Evolutionary conservation across 208 protist species (phyloP).

Genomic region (Leishmania arabica): DNA sequence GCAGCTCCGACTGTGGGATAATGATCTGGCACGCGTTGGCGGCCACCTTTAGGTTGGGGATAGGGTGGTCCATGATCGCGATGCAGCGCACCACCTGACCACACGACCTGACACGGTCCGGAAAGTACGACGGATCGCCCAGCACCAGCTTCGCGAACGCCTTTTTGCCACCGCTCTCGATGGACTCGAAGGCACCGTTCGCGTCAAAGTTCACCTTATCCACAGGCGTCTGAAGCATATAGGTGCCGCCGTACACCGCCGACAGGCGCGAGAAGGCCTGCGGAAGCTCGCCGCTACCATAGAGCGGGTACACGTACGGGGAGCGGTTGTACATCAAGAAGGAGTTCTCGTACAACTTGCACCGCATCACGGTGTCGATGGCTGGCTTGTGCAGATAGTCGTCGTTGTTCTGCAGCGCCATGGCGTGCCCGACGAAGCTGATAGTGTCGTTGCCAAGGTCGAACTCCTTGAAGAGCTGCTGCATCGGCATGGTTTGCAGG

Average conservation of each 20-base stretch:
- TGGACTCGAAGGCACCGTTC: conserved; percentile 93
- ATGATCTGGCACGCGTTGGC: conserved; percentile 97
- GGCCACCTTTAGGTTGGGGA: conserved; percentile 75
- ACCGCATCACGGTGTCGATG: conserved; percentile 91
- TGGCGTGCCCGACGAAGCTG: conserved; percentile 98
- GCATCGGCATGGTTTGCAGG: conserved; percentile 88
- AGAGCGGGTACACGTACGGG: conserved; percentile 99
- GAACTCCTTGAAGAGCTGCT: conserved; percentile 96
- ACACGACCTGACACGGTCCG: conserved; percentile 91
- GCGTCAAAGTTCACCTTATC: conserved; percentile 96
- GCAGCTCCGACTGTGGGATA: conserved; percentile 96
- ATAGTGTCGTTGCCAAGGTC: conserved; percentile 94
- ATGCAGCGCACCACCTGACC: conserved; percentile 98
- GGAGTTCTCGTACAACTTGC: conserved; percentile 97
- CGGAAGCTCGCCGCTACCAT: conserved; percentile 99
- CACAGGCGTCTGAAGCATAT: conserved; percentile 98
- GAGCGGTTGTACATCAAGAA: conserved; percentile 95
- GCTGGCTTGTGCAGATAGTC: conserved; percentile 95
- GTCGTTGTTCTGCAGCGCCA: conserved; percentile 90
- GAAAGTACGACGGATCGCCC: conserved; percentile 99
- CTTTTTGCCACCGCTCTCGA: conserved; percentile 87
- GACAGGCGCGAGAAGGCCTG: conserved; percentile 97
- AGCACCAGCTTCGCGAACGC: conserved; percentile 96
- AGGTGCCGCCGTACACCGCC: conserved; percentile 97
- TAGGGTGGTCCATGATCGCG: conserved; percentile 96